Percentiles rank a stretch among this genome's conserved stretches.
These are phyloP conservation scores for Eimeria falciformis DNA, from an alignment of 169 alveolate species.

Conservation along the genomic window DNA sequence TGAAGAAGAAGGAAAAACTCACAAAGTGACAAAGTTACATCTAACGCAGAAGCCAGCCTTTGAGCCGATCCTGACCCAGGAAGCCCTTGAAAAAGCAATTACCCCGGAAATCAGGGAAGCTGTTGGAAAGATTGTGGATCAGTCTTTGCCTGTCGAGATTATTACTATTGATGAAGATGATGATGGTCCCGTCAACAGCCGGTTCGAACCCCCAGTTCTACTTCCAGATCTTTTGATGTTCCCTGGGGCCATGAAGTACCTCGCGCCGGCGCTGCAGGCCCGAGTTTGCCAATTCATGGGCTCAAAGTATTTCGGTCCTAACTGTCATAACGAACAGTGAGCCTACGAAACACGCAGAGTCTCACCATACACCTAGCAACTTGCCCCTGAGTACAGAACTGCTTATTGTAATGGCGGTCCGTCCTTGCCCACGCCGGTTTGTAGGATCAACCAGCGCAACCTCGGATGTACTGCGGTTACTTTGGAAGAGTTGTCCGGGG, in stretches of 20 bases:
- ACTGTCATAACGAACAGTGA: constrained; percentile 41
- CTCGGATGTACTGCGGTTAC: constrained; percentile 73
- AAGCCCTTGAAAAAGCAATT: constrained; percentile 51
- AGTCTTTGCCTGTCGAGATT: constrained; percentile 13
- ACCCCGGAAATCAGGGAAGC: constrained; percentile 56
- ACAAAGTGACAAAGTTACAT: constrained; percentile 1
- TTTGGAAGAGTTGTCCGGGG: constrained; percentile 82
- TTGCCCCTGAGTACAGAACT: neutral
- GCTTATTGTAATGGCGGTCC: neutral
- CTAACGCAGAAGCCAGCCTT: neutral
- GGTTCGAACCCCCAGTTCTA: constrained; percentile 53
- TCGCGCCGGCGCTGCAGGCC: constrained; percentile 62
- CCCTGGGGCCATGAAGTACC: constrained; percentile 34
- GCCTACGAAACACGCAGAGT: neutral
- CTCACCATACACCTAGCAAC: neutral
- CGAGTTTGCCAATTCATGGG: constrained; percentile 77
- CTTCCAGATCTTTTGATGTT: constrained; percentile 30
- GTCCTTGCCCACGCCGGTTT: too few species aligned
- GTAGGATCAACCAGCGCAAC: constrained; percentile 75
- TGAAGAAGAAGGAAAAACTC: neutral
- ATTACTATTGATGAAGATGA: constrained; percentile 60
- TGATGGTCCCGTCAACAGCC: constrained; percentile 11
- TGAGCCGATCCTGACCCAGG: constrained; percentile 43
- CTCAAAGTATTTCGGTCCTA: constrained; percentile 51
- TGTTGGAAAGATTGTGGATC: constrained; percentile 4